Conservation (phyloP, 352 stramenopile species). For the Phytophthora idaei region DNA sequence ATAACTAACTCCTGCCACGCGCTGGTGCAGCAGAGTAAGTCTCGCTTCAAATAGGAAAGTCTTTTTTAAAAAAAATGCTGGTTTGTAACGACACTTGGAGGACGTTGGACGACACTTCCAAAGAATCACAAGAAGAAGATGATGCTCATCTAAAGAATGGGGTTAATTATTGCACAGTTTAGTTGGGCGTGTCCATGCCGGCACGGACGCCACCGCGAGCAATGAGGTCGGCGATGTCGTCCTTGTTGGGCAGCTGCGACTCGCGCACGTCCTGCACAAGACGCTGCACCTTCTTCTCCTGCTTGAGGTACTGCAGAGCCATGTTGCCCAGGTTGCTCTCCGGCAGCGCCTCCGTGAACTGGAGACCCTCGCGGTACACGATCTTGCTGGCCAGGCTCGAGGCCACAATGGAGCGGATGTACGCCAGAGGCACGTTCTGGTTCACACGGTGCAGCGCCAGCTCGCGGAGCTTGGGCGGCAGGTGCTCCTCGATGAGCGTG, state of each 20-base stretch:
- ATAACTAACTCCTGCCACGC: slow-evolving; percentile 18
- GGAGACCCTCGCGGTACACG: slow-evolving; percentile 97
- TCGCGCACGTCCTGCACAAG: slow-evolving; percentile 76
- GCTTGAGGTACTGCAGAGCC: slow-evolving; percentile 94
- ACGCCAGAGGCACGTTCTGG: slow-evolving; percentile 94
- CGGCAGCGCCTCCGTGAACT: slow-evolving; percentile 95
- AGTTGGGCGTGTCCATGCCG: slow-evolving; percentile 42
- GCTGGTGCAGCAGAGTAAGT: slow-evolving; percentile 19
- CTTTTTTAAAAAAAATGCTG: neutral
- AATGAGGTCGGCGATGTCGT: slow-evolving; percentile 79
- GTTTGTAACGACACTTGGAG: neutral
- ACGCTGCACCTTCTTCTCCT: slow-evolving; percentile 93
- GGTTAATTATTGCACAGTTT: slow-evolving; percentile 19
- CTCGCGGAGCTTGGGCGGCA: slow-evolving; percentile 94
- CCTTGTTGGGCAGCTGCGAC: slow-evolving; percentile 58
- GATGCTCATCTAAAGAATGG: slow-evolving; percentile 10
- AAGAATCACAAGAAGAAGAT: neutral
- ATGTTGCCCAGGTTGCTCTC: slow-evolving; percentile 91
- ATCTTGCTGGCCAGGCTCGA: slow-evolving; percentile 97
- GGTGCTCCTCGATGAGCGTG: slow-evolving; percentile 90
- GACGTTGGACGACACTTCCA: neutral
- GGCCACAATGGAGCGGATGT: slow-evolving; percentile 97
- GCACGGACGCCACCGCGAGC: slow-evolving; percentile 77
- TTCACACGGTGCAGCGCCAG: slow-evolving; percentile 93
- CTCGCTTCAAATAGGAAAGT: neutral